Evolutionary conservation across 805 yeast genomes (phyloP).

Genomic region (Candida gorgasii): DNA sequence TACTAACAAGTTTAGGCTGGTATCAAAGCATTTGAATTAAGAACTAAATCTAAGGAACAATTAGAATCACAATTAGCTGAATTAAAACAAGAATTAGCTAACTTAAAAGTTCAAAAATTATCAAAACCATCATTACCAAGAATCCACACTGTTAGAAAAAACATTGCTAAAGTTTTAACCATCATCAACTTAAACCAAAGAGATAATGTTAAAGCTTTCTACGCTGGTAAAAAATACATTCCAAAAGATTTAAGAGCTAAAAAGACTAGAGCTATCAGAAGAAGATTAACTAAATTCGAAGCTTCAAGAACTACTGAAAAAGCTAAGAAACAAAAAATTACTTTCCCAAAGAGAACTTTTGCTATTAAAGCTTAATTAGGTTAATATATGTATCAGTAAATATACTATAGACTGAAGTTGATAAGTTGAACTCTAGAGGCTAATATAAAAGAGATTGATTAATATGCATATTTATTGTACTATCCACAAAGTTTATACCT

Average conservation of each 20-base stretch:
- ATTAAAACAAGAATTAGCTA: slow-evolving; percentile 94
- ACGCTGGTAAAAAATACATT: slow-evolving; percentile 91
- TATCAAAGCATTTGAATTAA: slow-evolving; percentile 93
- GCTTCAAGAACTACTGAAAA: slow-evolving; percentile 78
- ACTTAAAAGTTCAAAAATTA: slow-evolving; percentile 93
- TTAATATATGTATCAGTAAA: slow-evolving; percentile 7
- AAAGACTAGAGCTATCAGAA: slow-evolving; percentile 99
- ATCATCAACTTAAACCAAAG: slow-evolving; percentile 96
- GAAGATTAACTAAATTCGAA: slow-evolving; percentile 89
- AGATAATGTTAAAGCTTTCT: slow-evolving; percentile 90
- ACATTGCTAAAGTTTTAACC: slow-evolving; percentile 97
- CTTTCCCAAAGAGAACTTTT: slow-evolving; percentile 98
- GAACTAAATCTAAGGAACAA: slow-evolving; percentile 96
- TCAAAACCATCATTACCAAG: slow-evolving; percentile 91
- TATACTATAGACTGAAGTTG: too few species aligned
- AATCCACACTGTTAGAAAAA: slow-evolving; percentile 96
- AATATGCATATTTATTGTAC: neutral
- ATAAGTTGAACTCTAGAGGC: neutral
- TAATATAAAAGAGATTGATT: neutral
- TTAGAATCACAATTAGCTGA: slow-evolving; percentile 92
- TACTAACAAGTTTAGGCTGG: slow-evolving; percentile 60
- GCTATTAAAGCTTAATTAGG: slow-evolving; percentile 91
- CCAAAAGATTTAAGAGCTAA: slow-evolving; percentile 99
- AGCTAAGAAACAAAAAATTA: slow-evolving; percentile 87
- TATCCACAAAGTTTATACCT: too few species aligned